Base-by-base conservation (phyloP, 2,329 filamentous ascomycete species). In the Neofusicoccum sp. region DNA sequence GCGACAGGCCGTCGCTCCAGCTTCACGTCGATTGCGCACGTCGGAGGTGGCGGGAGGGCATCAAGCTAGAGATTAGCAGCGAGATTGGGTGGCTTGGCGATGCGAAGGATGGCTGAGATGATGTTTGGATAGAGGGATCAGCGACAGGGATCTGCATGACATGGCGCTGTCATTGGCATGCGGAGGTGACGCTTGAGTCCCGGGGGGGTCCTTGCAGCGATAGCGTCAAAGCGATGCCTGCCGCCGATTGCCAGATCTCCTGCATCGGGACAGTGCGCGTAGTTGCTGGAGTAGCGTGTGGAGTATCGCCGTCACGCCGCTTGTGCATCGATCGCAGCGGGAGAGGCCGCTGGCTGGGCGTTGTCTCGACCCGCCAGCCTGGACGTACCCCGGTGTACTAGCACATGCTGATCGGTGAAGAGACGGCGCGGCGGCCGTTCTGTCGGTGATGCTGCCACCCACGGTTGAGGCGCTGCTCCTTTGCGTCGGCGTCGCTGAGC, bases 201-300 rank as follows among this genome's bases (percentile, higher is more conserved):
- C 3, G n/a, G 34, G 16, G 26, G 16, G 8, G n/a, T 34, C 31
- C 16, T 36, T 51, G 30, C 12, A 16, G 33, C n/a, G 31, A 3
- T 11, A 12, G 16, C 6, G n/a, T 33, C 24, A 41, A 8, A 3
- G n/a, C 5, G 11, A 56, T 43, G 51, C 26, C 20, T 41, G 34
- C 26, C 26, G 49, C 31, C 49, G 34, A 54, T 54, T 56, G 14
- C 14, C 38, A 56, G 51, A 56, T 56, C 28, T 24, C n/a, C 51
- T 9, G 12, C 48, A 40, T n/a, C 6, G 34, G 20, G 16, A 20
- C 16, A 33, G 5, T 28, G 36, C n/a, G n/a, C 16, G 16, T 43
- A n/a, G 33, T n/a, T 4, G 28, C 40, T 56, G 51, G 51, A 14
- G 49, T n/a, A 2, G 20, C 20, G 30, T 33, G 48, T 40, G 36